Conservation (phyloP, 352 stramenopile genomes). For the Globisporangium mamillatum region DNA sequence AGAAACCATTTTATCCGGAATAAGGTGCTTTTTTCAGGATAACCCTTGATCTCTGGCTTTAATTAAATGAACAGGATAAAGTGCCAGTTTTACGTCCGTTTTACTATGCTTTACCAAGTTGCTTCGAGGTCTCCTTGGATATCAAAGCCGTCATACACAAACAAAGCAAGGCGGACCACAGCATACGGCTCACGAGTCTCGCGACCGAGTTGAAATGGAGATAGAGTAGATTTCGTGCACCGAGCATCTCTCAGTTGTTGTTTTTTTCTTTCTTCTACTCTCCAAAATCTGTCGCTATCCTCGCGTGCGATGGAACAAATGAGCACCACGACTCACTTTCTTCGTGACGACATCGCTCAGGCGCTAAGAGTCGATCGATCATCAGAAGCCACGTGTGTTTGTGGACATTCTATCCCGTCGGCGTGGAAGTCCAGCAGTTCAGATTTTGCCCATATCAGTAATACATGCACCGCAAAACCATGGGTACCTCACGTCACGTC, state of each 20-base stretch:
- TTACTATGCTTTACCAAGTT: background rate
- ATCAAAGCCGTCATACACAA: background rate
- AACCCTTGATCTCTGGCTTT: background rate
- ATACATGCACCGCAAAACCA: too few relatives aligned
- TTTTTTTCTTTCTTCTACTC: background rate
- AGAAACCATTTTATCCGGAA: background rate
- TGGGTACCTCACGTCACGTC: too few relatives aligned
- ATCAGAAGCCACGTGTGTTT: too few relatives aligned
- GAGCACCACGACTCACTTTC: background rate
- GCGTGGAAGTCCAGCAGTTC: too few relatives aligned
- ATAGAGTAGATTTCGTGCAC: background rate
- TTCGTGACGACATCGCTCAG: too few relatives aligned
- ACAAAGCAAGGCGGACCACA: background rate
- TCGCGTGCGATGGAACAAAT: background rate
- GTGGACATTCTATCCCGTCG: too few relatives aligned
- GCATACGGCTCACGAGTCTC: background rate
- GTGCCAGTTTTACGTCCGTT: background rate
- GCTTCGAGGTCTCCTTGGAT: background rate
- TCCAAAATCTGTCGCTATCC: background rate
- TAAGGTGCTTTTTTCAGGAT: background rate
- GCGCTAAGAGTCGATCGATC: too few relatives aligned
- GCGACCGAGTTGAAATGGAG: background rate
- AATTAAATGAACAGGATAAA: background rate
- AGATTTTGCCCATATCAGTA: too few relatives aligned
- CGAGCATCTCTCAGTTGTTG: background rate